Base-by-base conservation (phyloP, 1,284 basidiomycete species). In the Melanopsichium pennsylvanicum region DNA sequence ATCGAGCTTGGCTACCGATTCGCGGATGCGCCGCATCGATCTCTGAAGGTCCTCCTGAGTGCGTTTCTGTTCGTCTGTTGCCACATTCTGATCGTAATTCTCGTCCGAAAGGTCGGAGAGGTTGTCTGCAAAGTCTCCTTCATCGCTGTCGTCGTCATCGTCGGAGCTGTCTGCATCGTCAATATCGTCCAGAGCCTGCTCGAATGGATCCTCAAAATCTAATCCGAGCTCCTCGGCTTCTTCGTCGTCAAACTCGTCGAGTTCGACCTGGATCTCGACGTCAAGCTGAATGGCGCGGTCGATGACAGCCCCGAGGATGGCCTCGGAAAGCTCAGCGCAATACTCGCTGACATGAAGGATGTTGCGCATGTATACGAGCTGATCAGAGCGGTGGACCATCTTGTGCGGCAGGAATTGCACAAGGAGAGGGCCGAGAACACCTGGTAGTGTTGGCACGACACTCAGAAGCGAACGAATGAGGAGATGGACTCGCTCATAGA, bases 271-370 rank as follows among this genome's bases (percentile, higher is more conserved):
- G 43, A 99, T 96, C 82, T 98, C 95, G 38, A 95, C 94, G 81
- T 99, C 96, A 56, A 98, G 92, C 81, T 95, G 89, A 33, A 98
- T 89, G 37, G 93, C 91, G 15, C 92, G 87, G 80, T 96, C 93
- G 15, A 97, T 86, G 34, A 97, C 90, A 0, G 89, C 88, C 2
- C 88, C 88, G 47, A 97, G 84, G 33, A 97, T 89, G 59, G 89
- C 88, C 72, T 94, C 92, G 0, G 88, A 86, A 7, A 98, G 84
- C 79, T 94, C 93, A 0, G 91, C 89, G 76, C 93, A 97, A 82
- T 97, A 98, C 32, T 88, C 87, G 6, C 89, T 90, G 32, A 98
- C 83, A 39, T 87, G 87, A 22, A 97, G 85, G 21, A 94, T 83
- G 81, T 98, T 99, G 54, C 91, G 88, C 62, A 97, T 91, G 81